These are phyloP conservation scores for Aspergillus thermomutatus DNA, from an alignment of 2,329 filamentous ascomycete species.

Conservation along the genomic window DNA sequence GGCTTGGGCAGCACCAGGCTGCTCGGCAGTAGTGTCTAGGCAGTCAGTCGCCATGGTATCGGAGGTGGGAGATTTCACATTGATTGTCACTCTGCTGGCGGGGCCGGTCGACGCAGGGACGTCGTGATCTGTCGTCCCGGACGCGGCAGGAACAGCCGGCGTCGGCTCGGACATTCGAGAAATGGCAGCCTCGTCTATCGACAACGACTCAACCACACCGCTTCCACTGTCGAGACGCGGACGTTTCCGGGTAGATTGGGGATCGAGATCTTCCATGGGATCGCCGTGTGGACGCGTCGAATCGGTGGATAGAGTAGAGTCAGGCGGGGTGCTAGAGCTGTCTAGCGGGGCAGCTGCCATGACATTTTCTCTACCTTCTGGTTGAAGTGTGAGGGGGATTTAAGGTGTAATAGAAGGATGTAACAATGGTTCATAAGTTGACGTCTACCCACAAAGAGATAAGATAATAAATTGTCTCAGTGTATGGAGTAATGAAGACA, in stretches of 20 bases:
- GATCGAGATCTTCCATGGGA: constrained; percentile 40
- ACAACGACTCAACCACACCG: constrained; percentile 32
- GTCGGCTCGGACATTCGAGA: constrained; percentile 16
- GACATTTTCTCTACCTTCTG: constrained; percentile 35
- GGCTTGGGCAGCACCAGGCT: constrained; percentile 13
- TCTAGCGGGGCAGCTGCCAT: constrained; percentile 47
- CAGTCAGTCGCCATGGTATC: constrained; percentile 14
- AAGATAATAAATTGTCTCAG: background rate
- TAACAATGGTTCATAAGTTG: background rate
- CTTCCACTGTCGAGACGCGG: constrained; percentile 47
- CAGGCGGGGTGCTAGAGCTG: constrained; percentile 41
- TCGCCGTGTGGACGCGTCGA: constrained; percentile 28
- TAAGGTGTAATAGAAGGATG: background rate
- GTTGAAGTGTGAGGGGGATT: constrained; percentile 1
- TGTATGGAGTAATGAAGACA: background rate
- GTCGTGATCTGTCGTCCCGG: constrained; percentile 20
- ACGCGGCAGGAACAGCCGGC: constrained; percentile 25
- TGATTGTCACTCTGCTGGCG: constrained; percentile 47
- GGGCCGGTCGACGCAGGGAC: constrained; percentile 31
- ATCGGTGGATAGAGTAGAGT: constrained; percentile 26
- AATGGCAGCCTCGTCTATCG: constrained; percentile 24
- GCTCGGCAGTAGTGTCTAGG: constrained; percentile 12
- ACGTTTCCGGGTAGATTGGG: constrained; percentile 43
- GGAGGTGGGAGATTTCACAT: constrained; percentile 39
- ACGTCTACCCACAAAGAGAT: background rate